Evolutionary conservation across 2,329 filamentous ascomycete genomes (phyloP).

Genomic region (Fusarium drepaniforme): DNA sequence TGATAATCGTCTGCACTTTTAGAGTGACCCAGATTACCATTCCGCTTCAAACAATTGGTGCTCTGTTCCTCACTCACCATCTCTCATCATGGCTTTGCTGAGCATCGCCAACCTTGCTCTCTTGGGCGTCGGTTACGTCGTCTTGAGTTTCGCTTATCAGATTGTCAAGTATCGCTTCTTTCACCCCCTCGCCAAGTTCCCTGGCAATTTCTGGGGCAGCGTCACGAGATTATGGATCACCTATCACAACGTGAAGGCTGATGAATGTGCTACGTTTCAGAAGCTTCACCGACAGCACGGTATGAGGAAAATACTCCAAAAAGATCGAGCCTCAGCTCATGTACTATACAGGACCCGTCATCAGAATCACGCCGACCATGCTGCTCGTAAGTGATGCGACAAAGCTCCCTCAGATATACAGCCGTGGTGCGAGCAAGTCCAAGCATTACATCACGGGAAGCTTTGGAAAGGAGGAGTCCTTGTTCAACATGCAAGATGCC

Average conservation of each 20-base stretch:
- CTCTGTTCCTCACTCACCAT: neutral
- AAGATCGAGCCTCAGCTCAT: neutral
- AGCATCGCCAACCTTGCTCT: constrained; percentile 19
- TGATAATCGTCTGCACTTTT: neutral
- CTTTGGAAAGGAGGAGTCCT: constrained; percentile 65
- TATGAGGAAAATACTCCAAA: neutral
- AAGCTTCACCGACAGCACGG: constrained; percentile 32
- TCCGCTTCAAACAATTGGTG: neutral
- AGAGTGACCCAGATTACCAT: neutral
- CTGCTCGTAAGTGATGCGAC: constrained; percentile 52
- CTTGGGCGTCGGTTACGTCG: constrained; percentile 15
- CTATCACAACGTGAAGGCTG: constrained; percentile 35
- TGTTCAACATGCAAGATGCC: constrained; percentile 70
- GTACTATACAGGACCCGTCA: constrained; percentile 25
- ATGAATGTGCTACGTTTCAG: constrained; percentile 31
- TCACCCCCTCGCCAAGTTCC: constrained; percentile 32
- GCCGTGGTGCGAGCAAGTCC: constrained; percentile 67
- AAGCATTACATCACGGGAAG: constrained; percentile 70
- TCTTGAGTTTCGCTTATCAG: constrained; percentile 17
- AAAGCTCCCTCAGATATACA: constrained; percentile 68
- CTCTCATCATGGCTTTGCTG: constrained; percentile 18
- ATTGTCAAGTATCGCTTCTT: constrained; percentile 32
- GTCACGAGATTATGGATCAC: constrained; percentile 39
- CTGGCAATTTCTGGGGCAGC: constrained; percentile 34
- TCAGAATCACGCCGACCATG: constrained; percentile 42